Base-by-base conservation (phyloP, 1,284 basidiomycete species). In the Amylostereum areolatum region DNA sequence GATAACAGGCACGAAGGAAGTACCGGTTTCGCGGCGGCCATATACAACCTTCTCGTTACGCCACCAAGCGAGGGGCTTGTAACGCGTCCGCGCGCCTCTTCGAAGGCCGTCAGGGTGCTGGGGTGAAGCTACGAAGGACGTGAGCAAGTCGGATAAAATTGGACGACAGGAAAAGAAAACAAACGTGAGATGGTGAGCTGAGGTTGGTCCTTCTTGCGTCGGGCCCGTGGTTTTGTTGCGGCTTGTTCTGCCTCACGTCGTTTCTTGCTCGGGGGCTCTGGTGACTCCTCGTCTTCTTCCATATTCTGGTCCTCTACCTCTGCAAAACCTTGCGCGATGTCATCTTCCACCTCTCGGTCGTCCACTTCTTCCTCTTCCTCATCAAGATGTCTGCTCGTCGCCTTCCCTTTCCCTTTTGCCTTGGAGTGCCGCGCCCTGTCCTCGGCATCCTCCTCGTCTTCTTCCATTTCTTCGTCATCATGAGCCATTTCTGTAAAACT, bases 1-100 rank as follows among this genome's bases (percentile, higher is more conserved):
- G 62, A 97, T 89, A 37, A 84, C 83, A 1, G 94, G 83, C 6
- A 88, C 81, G n/a, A 80, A 71, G 10, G 80, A 69, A 11, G 70
- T 63, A 4, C 79, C 81, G 27, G 71, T 60, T 53, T 77, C 71
- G 48, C 75, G 70, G 12, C 81, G 75, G 3, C 81, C 83, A 59
- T 93, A 97, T 5, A 94, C 83, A 28, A 92, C 80, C 53, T 84
- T 86, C 66, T 99, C 96, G 55, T 84, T 83, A n/a, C 92, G 81
- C 97, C 97, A 99, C 71, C 78, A 97, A 37, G 92, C 88, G 29
- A 99, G 73, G 2, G 96, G 97, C 43, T 72, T 71, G 59, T 83
- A 85, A 11, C 85, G 81, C 48, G 78, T 73, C 24, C 95, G 83
- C 44, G 73, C 74, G 31, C 89, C 85, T 43, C 90, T 82, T 6